phyloP scores from a whole-genome alignment of 23 red algal genomes.

The Gracilaria domingensis region DNA sequence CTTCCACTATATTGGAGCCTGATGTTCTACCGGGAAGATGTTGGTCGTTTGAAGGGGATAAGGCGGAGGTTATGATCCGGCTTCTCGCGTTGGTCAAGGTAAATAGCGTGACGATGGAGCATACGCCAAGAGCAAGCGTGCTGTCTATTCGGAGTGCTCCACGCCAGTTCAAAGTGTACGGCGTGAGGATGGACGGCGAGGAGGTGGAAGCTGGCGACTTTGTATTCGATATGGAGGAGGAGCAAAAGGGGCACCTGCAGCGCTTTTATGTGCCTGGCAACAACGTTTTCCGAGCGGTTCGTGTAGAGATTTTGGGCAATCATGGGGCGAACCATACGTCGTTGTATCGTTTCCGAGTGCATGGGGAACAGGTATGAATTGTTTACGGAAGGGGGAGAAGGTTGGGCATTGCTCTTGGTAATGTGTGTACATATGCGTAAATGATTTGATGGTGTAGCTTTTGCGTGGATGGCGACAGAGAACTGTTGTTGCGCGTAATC shows the following conservation, averaged over 20 bases:
- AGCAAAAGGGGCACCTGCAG: conserved; percentile 63
- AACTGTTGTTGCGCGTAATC: background rate
- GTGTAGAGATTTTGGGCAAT: conserved; percentile 72
- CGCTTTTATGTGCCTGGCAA: conserved; percentile 42
- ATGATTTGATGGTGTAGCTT: background rate
- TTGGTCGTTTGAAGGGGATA: conserved; percentile 74
- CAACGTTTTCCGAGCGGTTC: conserved; percentile 55
- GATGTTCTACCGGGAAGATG: conserved; percentile 76
- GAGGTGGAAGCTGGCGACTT: conserved; percentile 52
- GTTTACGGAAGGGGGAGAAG: background rate
- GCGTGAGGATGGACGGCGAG: conserved; percentile 28
- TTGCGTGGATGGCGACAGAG: background rate
- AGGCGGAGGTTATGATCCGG: conserved; percentile 65
- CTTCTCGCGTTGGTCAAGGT: conserved; percentile 56
- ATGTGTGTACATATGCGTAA: conserved; percentile 10
- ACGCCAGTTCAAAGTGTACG: conserved; percentile 43
- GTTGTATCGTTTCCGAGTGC: conserved; percentile 82
- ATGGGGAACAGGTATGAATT: conserved; percentile 33
- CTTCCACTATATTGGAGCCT: conserved; percentile 55
- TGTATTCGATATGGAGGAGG: conserved; percentile 61
- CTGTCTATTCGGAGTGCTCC: conserved; percentile 66
- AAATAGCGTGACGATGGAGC: conserved; percentile 71
- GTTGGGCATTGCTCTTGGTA: background rate
- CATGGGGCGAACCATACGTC: conserved; percentile 72
- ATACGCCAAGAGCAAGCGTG: conserved; percentile 51